Conservation (phyloP, 202 grass and related monocot species). For the Digitaria exilis region DNA sequence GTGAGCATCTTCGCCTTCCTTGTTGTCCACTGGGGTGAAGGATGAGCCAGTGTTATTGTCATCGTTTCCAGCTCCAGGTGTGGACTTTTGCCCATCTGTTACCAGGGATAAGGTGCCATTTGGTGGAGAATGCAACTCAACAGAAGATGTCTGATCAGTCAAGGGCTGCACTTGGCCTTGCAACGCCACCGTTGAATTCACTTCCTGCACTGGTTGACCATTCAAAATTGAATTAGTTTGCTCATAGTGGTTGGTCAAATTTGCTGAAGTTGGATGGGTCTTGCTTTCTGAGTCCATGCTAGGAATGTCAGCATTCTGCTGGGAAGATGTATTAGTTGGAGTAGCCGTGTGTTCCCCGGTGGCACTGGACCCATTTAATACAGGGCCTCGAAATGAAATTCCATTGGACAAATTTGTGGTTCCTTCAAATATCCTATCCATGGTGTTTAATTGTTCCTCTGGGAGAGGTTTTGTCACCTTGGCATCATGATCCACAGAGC, state of each 20-base stretch:
- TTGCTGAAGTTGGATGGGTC: constrained; percentile 29
- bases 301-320: constrained; percentile 26
- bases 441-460: constrained; percentile 70
- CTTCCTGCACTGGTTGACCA: constrained; percentile 39
- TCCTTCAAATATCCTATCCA: constrained; percentile 64
- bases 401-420: constrained; percentile 50
- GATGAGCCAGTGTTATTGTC: constrained; percentile 13
- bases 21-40: background rate
- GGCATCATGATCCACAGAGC: constrained; percentile 72
- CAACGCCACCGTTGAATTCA: constrained; percentile 35
- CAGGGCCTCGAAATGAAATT: constrained; percentile 26
- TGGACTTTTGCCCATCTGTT: constrained; percentile 30
- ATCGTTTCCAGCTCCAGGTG: constrained; percentile 8
- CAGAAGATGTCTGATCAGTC: constrained; percentile 30
- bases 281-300: constrained; percentile 31
- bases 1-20: background rate
- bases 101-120: constrained; percentile 44
- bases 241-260: constrained; percentile 34
- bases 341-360: constrained; percentile 14
- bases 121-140: constrained; percentile 52
- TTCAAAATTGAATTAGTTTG: constrained; percentile 48
- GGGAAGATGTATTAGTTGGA: constrained; percentile 23
- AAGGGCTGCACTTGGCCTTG: constrained; percentile 39
- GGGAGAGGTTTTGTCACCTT: constrained; percentile 57
- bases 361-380: constrained; percentile 40